Conservation (phyloP, 192 early-diverging fungal species). For the Coemansia umbellata region DNA sequence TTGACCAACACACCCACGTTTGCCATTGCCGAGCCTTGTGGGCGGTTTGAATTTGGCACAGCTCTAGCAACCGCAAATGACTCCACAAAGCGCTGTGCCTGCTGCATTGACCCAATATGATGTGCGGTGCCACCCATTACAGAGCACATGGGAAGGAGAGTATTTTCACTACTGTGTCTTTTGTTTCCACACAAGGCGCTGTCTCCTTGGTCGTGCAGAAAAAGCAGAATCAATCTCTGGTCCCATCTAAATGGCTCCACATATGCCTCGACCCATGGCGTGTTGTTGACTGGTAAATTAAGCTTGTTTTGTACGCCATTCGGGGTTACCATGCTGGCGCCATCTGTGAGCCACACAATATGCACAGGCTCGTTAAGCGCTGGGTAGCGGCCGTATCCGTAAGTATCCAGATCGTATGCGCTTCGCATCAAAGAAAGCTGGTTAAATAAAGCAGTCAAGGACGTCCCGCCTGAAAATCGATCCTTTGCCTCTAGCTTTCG, state of each 20-base stretch:
- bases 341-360: slow-evolving; percentile 82
- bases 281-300: slow-evolving; percentile 57
- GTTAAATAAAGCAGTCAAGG: slow-evolving; percentile 66
- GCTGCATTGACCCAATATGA: slow-evolving; percentile 51
- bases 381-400: slow-evolving; percentile 68
- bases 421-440: slow-evolving; percentile 63
- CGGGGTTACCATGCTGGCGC: slow-evolving; percentile 53
- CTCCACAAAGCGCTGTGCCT: slow-evolving; percentile 66
- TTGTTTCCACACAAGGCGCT: slow-evolving; percentile 29
- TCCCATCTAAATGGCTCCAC: slow-evolving; percentile 84
- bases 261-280: slow-evolving; percentile 64
- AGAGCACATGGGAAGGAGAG: slow-evolving; percentile 61
- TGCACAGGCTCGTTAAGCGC: slow-evolving; percentile 59
- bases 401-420: slow-evolving; percentile 61
- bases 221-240: slow-evolving; percentile 65
- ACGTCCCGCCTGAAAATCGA: slow-evolving; percentile 62
- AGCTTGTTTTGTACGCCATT: slow-evolving; percentile 55
- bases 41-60: slow-evolving; percentile 7
- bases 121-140: slow-evolving; percentile 65
- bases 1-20: slow-evolving; percentile 58
- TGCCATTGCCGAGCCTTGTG: slow-evolving; percentile 17
- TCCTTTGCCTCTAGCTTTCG: slow-evolving; percentile 61
- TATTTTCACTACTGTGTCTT: slow-evolving; percentile 47
- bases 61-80: slow-evolving; percentile 36
- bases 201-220: slow-evolving; percentile 52